These are phyloP conservation scores for Veloporphyrellus conicus DNA, from an alignment of 1,284 basidiomycete genomes.

Conservation along the genomic window DNA sequence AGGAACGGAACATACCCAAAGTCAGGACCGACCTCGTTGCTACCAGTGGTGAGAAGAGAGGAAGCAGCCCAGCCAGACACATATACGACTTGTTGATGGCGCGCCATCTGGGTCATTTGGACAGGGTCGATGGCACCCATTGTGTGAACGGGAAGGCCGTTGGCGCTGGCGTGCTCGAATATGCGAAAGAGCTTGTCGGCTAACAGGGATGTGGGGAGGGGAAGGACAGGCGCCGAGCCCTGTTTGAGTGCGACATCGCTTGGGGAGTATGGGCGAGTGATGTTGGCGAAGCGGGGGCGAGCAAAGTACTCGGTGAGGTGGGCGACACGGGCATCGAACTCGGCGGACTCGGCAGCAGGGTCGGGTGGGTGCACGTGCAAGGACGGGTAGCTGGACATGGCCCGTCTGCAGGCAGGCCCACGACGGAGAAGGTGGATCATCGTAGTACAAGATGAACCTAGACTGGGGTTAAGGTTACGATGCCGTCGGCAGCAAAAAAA, in stretches of 20 bases:
- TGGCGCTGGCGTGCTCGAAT: slow-evolving; percentile 61
- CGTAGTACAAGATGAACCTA: slow-evolving; percentile 22
- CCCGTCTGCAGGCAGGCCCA: no score
- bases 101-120: slow-evolving; percentile 97
- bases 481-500: no score
- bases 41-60: slow-evolving; percentile 84
- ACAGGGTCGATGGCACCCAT: slow-evolving; percentile 90
- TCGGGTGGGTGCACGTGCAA: slow-evolving; percentile 66
- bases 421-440: slow-evolving; percentile 13
- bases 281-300: slow-evolving; percentile 67
- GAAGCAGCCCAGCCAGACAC: slow-evolving; percentile 91
- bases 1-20: slow-evolving; percentile 64
- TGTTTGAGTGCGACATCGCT: slow-evolving; percentile 82
- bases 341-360: slow-evolving; percentile 57
- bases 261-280: slow-evolving; percentile 77
- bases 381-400: slow-evolving; percentile 36
- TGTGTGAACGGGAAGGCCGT: slow-evolving; percentile 72
- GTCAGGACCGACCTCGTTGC: slow-evolving; percentile 97
- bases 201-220: slow-evolving; percentile 72
- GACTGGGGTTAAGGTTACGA: slow-evolving; percentile 33
- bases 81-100: slow-evolving; percentile 91
- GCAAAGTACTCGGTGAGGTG: slow-evolving; percentile 73
- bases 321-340: slow-evolving; percentile 60
- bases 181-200: slow-evolving; percentile 79
- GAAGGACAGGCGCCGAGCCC: slow-evolving; percentile 76